Percentiles rank a stretch among this genome's conserved stretches.
Conservation (phyloP, 2,329 filamentous ascomycete species). For the Curvularia eragrostidis region DNA sequence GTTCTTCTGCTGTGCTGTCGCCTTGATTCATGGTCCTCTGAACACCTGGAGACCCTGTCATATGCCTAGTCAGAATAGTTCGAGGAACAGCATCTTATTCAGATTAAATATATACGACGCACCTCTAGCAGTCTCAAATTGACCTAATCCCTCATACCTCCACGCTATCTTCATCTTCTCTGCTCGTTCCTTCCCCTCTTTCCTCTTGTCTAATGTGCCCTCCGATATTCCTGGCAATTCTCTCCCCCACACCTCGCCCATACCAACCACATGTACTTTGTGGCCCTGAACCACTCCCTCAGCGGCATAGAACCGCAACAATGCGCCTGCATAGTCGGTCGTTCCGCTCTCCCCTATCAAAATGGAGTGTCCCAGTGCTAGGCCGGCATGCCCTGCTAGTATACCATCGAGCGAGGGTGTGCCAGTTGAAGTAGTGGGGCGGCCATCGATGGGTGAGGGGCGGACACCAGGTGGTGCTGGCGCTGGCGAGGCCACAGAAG, state of each 20-base stretch:
- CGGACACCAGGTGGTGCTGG: constrained; percentile 62
- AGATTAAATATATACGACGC: constrained; percentile 47
- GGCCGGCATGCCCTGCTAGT: constrained; percentile 83
- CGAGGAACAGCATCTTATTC: constrained; percentile 21
- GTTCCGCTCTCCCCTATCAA: constrained; percentile 89
- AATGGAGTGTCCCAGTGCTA: constrained; percentile 80
- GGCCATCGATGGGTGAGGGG: constrained; percentile 87
- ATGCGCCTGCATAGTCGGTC: constrained; percentile 87
- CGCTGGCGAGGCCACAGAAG: constrained; percentile 22
- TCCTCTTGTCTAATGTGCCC: constrained; percentile 46
- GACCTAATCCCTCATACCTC: constrained; percentile 87
- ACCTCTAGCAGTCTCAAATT: constrained; percentile 72
- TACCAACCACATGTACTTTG: constrained; percentile 81
- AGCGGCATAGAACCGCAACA: constrained; percentile 88
- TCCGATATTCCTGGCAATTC: constrained; percentile 77
- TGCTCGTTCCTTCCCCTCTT: constrained; percentile 45
- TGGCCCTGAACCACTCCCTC: constrained; percentile 94
- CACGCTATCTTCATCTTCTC: constrained; percentile 97
- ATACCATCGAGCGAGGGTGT: constrained; percentile 84
- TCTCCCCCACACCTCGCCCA: constrained; percentile 79
- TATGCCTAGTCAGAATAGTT: constrained; percentile 25
- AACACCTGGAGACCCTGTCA: constrained; percentile 30
- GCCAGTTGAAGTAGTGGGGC: constrained; percentile 88
- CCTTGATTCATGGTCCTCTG: constrained; percentile 25
- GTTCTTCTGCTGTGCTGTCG: constrained; percentile 59